Percentiles rank a stretch among this genome's conserved stretches.
Evolutionary conservation across 2,329 filamentous ascomycete genomes (phyloP).

Genomic region (Cladobotryum protrusum): DNA sequence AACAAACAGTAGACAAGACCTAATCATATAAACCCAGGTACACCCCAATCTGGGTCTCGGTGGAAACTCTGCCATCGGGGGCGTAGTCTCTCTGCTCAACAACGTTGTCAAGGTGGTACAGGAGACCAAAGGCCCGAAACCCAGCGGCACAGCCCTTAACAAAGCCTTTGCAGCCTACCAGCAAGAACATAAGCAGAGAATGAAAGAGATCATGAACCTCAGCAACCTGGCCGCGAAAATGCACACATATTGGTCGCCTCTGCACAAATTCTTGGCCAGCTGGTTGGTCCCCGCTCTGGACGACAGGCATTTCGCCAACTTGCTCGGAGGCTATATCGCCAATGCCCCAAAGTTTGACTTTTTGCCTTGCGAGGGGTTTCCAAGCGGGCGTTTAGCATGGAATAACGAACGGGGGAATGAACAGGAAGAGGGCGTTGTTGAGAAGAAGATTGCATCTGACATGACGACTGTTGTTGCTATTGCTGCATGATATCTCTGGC

Average conservation of each 20-base stretch:
- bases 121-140: neutral
- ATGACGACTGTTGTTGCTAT: neutral
- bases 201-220: slow-evolving; percentile 1
- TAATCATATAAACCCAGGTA: slow-evolving; percentile 12
- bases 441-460: too few species aligned
- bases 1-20: too few species aligned
- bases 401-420: neutral
- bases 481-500: neutral
- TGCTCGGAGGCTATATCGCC: neutral
- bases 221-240: slow-evolving; percentile 4
- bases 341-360: neutral
- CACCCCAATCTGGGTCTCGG: slow-evolving; percentile 25
- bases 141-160: neutral
- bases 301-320: neutral
- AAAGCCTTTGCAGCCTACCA: neutral
- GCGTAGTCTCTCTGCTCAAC: slow-evolving; percentile 19
- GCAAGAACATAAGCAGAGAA: neutral
- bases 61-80: slow-evolving; percentile 25
- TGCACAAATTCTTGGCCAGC: neutral
- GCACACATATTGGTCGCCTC: neutral
- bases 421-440: neutral
- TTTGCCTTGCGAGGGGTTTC: neutral
- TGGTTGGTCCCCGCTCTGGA: neutral
- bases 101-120: slow-evolving; percentile 12
- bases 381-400: neutral